Evolutionary conservation across 768 basidiomycete genomes (phyloP), one percentile per base, ranked within the genome.

Genomic region (Suillus discolor): DNA sequence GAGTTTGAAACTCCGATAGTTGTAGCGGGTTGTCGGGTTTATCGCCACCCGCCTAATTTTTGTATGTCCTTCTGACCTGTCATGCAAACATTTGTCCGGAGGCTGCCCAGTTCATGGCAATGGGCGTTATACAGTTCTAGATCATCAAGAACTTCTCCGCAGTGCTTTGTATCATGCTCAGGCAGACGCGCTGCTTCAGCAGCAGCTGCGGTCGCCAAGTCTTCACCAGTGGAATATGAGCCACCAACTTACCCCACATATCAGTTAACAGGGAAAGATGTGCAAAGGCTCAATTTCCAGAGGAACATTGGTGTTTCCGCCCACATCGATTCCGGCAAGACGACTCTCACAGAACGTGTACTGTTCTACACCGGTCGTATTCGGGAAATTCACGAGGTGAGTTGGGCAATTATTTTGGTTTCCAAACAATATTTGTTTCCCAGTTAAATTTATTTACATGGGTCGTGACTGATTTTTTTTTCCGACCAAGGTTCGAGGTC

Each of bases 281-380:
- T 81, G 62, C 72, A 79, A 65, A 83, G 92, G 13, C 83, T 98
- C 49, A 79, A 77, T 25, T 87, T 87, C 65, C 94, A 99, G 76
- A 83, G 97, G 69, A 99, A 99, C 77, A 97, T 99, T 67, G 97
- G 97, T 69, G 92, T 99, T 66, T 94, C 92, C 4, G 95, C 95
- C 0, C 94, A 96, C 73, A 96, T 96, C 69, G 94, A 97, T 77
- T 96, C 96, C 4, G 97, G 97, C 34, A 99, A 99, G 83, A 99
- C 97, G 0, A 99, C 97, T 2, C 79, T 99, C 70, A 99, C 97
- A 36, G 97, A 99, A 74, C 93, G 97, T 15, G 87, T 99, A 63
- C 79, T 99, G 60, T 99, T 88, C 76, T 99, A 99, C 77, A 99
- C 97, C 36, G 97, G 97, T 28, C 89, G 95, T 34, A 96, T 99